These are phyloP conservation scores for Astragalus membranaceus DNA, from an alignment of 306 rosid genomes.

Conservation along the genomic window DNA sequence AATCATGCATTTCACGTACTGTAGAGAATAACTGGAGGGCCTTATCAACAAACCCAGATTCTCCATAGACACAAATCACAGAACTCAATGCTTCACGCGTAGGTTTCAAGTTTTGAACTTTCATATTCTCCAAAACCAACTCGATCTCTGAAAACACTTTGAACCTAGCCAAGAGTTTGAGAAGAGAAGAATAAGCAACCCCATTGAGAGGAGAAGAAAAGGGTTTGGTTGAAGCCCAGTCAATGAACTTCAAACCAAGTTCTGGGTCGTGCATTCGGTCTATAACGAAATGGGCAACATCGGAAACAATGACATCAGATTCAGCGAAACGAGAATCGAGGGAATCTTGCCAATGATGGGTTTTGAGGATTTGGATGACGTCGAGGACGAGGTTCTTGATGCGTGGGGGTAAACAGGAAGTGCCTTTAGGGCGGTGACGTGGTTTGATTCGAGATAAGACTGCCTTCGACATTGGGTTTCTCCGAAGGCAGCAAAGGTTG, in stretches of 20 bases:
- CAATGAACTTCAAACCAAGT: conserved; percentile 60
- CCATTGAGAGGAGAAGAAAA: conserved; percentile 38
- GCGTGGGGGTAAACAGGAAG: conserved; percentile 22
- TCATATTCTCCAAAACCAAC: conserved; percentile 34
- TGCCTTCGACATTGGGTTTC: conserved; percentile 55
- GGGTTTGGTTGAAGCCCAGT: conserved; percentile 56
- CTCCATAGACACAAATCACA: conserved; percentile 43
- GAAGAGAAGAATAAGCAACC: conserved; percentile 55
- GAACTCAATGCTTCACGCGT: conserved; percentile 46
- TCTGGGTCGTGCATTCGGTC: conserved; percentile 52
- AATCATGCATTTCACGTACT: conserved; percentile 30
- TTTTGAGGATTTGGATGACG: conserved; percentile 48
- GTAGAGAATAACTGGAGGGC: conserved; percentile 41
- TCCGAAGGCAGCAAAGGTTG: neutral
- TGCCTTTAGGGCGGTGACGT: conserved; percentile 19
- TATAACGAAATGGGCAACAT: conserved; percentile 66
- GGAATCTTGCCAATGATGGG: conserved; percentile 46
- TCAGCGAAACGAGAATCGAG: conserved; percentile 50
- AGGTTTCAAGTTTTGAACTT: conserved; percentile 32
- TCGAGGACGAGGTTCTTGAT: conserved; percentile 35
- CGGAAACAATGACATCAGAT: conserved; percentile 43
- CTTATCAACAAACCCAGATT: conserved; percentile 47
- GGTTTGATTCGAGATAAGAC: conserved; percentile 69
- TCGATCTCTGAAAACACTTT: conserved; percentile 54
- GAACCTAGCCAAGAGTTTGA: conserved; percentile 55